Base-by-base conservation (phyloP, 257 asterid species). In the Nemophila menziesii region DNA sequence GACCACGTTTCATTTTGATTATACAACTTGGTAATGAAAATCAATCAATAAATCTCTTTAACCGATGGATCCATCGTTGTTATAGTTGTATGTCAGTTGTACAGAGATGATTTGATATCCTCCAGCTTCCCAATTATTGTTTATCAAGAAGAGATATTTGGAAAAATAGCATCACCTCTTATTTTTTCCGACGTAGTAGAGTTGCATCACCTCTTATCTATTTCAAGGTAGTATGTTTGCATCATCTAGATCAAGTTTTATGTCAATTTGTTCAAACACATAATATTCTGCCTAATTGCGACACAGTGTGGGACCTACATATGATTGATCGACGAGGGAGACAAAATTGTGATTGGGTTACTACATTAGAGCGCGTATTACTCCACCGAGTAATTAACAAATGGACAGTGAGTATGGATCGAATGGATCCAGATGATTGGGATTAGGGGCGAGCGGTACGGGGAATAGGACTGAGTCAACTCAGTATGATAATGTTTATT, bases 331-430 rank as follows among this genome's bases (percentile, higher is more conserved):
- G 90, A 48, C 77, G 83, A 34, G 93, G 90, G 51, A 66, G 95
- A 60, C 93, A 80, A 69, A 83, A 80, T 45, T 77, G 78, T 12
- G 84, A 84, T 58, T 84, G 93, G 95, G 77, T 78, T 22, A n/a
- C n/a, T n/a, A n/a, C n/a, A n/a, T n/a, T 33, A 94, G 98, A 38
- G 93, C 96, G 33, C 75, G 94, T 54, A 90, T 90, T 22, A 94
- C 96, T 44, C 98, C 93, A 9, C 96, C 96, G 17, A 71, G 75
- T 6, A 61, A 76, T n/a, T n/a, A n/a, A n/a, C n/a, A n/a, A n/a
- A n/a, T n/a, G n/a, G n/a, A n/a, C n/a, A n/a, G n/a, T n/a, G n/a
- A n/a, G n/a, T 71, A 73, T 69, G 3, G 95, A 76, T 36, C 62
- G 65, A 22, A 80, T 48, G 68, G 81, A 46, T 67, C 86, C 0